phyloP scores from a whole-genome alignment of 768 basidiomycete genomes.

The Cyathus striatus region DNA sequence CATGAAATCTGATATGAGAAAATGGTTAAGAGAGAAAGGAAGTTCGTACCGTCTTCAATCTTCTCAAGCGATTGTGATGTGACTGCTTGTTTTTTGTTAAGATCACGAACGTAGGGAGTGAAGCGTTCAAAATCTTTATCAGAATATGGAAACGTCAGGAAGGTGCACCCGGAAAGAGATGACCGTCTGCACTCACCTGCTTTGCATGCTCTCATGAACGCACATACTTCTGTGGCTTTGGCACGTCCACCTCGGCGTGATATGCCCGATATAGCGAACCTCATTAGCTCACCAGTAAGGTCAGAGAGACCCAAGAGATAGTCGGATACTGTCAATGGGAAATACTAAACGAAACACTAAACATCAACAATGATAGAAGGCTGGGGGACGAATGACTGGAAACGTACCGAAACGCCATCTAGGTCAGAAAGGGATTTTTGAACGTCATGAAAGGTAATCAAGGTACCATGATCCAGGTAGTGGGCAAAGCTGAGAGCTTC shows the following conservation, averaged over 20 bases:
- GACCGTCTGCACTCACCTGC: constrained; percentile 62
- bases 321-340: constrained; percentile 73
- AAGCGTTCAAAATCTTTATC: constrained; percentile 67
- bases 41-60: constrained; percentile 77
- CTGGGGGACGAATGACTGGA: constrained; percentile 1
- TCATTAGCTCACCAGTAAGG: constrained; percentile 95
- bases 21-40: neutral
- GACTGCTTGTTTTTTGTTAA: constrained; percentile 85
- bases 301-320: constrained; percentile 92
- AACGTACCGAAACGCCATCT: constrained; percentile 59
- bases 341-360: constrained; percentile 45
- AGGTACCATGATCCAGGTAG: constrained; percentile 64
- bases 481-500: constrained; percentile 88
- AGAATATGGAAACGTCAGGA: too few relatives aligned
- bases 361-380: constrained; percentile 2
- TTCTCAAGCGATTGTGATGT: constrained; percentile 88
- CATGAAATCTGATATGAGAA: constrained; percentile 5
- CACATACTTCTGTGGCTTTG: constrained; percentile 59
- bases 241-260: constrained; percentile 58
- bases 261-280: constrained; percentile 85
- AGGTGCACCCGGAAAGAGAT: too few relatives aligned
- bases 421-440: constrained; percentile 59
- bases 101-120: constrained; percentile 61
- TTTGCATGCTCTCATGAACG: constrained; percentile 71
- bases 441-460: constrained; percentile 67